Base-by-base conservation (phyloP, 129 eudicot species). In the Scalesia atractyloides region DNA sequence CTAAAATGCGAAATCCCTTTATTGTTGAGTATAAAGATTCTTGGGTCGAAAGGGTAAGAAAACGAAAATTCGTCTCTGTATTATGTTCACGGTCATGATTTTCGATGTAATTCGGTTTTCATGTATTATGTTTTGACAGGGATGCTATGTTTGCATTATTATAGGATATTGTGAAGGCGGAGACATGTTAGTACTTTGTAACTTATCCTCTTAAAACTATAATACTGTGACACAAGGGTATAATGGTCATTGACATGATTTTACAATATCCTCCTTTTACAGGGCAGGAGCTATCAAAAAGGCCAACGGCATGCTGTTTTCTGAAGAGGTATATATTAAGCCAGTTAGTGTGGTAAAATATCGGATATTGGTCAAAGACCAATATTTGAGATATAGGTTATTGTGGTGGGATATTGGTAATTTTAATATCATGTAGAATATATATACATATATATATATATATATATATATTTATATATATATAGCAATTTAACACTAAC, bases 91-190 rank as follows among this genome's bases (percentile, higher is more conserved):
- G 71, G 53, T 30, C 63, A 65, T 37, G 17, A 43, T 60, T 80
- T 68, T 64, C 50, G 49, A 9, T 60, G 7, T 14, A 30, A 3
- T 60, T 60, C 43, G 5, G 34, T 33, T 14, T 52, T 19, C 78
- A 74, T 51, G 2, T 59, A 9, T 48, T 44, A 60, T 71, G 37
- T 68, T 53, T 49, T 79, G 52, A 64, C 97, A 94, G 99, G 97
- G 99, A 24, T 94, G 99, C 85, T 94, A 94, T 74, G 99, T 94
- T 37, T 94, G 99, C 86, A 94, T 94, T 64, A 82, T 94, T 72
- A 90, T 90, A 50, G 99, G 97, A n/a, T 94, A 94, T 74, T 94
- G 99, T 72, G 96, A 94, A 84, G 96, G 96, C 44, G 99, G 99
- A 74, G 99, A 94, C 84, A 94, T 94, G 99, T 94, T 77, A 94